phyloP scores from a whole-genome alignment of 176 grass and related monocot species.

The Melocanna baccifera region DNA sequence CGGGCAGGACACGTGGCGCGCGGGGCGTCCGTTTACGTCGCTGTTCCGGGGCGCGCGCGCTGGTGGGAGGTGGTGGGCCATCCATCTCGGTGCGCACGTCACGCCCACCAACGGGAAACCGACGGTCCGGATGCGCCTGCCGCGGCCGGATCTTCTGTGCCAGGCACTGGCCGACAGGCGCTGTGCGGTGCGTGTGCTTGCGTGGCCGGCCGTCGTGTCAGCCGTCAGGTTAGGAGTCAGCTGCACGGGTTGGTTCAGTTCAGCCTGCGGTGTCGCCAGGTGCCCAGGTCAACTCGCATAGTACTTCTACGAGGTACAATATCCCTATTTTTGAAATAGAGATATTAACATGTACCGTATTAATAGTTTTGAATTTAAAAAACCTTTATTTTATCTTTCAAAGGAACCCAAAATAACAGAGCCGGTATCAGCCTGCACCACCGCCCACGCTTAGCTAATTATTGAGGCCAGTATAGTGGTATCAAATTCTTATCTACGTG shows the following conservation, averaged over 20 bases:
- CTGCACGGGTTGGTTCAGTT: no score
- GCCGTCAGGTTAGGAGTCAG: not conserved
- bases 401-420: no score
- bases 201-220: not conserved
- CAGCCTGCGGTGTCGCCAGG: no score
- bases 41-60: not conserved
- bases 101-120: not conserved
- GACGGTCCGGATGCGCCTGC: not conserved
- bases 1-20: not conserved
- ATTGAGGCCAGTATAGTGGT: not conserved
- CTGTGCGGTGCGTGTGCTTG: no score
- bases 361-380: no score
- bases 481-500: no score
- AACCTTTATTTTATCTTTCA: no score
- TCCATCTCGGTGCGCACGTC: not conserved
- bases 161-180: not conserved
- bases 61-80: conserved; percentile 11
- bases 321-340: no score
- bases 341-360: no score
- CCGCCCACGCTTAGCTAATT: not conserved
- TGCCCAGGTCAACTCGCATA: not conserved
- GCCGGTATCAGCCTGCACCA: no score
- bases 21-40: conserved; percentile 23
- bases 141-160: not conserved
- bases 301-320: not conserved